These are phyloP conservation scores for Dacryopinax spathularia DNA, from an alignment of 768 basidiomycete species.

Conservation along the genomic window DNA sequence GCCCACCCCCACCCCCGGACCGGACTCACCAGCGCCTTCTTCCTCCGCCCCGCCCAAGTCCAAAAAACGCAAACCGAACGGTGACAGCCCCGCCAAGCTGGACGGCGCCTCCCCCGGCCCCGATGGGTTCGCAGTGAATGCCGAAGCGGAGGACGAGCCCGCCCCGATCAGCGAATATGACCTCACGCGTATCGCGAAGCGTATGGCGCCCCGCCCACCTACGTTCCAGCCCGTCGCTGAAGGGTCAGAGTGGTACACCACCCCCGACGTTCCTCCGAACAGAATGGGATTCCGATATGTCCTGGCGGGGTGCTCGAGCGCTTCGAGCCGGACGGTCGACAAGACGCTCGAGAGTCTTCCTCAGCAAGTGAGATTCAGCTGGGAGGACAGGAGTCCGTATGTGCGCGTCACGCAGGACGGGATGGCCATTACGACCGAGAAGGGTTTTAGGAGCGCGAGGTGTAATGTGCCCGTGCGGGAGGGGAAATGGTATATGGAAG, in stretches of 20 bases:
- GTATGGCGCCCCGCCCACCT: slow-evolving; percentile 62
- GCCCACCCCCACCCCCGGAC: slow-evolving; percentile 17
- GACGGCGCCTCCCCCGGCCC: slow-evolving; percentile 40
- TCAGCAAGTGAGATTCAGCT: slow-evolving; percentile 49
- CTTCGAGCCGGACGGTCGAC: slow-evolving; percentile 43
- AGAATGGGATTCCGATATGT: slow-evolving; percentile 20
- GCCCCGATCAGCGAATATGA: slow-evolving; percentile 42
- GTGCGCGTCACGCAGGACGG: slow-evolving; percentile 70
- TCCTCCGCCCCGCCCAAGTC: slow-evolving; percentile 16
- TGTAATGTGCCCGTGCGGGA: slow-evolving; percentile 80
- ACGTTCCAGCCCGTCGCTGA: slow-evolving; percentile 48
- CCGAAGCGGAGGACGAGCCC: slow-evolving; percentile 37
- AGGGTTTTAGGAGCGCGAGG: slow-evolving; percentile 81
- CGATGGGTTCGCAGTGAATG: slow-evolving; percentile 30
- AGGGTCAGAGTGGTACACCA: slow-evolving; percentile 18
- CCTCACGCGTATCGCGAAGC: slow-evolving; percentile 52
- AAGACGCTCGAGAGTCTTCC: slow-evolving; percentile 73
- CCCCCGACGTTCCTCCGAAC: slow-evolving; percentile 20
- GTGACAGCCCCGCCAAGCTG: slow-evolving; percentile 22
- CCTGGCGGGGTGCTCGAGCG: slow-evolving; percentile 39
- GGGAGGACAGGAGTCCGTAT: slow-evolving; percentile 82
- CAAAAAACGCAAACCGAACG: slow-evolving; percentile 43
- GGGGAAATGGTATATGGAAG: slow-evolving; percentile 91
- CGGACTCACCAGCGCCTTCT: slow-evolving; percentile 27
- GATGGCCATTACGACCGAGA: slow-evolving; percentile 57